Conservation (phyloP, 2,329 filamentous ascomycete species). For the Pseudocercospora macadamiae region DNA sequence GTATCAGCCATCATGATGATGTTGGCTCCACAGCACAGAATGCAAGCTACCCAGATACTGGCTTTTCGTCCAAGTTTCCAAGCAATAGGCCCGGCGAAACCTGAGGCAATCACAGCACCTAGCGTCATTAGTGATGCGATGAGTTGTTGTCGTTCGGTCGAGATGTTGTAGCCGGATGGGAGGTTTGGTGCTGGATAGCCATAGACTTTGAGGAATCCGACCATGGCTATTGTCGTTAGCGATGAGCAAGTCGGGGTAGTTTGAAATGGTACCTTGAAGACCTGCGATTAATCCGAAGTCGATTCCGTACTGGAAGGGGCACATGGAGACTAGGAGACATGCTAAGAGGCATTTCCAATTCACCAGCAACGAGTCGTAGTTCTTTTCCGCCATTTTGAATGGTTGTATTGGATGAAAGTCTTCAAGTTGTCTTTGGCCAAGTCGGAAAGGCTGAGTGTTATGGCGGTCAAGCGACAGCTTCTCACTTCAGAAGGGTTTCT, state of each 20-base stretch:
- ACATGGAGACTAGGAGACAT: constrained; percentile 54
- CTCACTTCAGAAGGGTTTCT: not conserved
- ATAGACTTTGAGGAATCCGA: constrained; percentile 32
- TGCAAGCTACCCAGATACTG: constrained; percentile 53
- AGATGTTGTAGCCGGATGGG: constrained; percentile 39
- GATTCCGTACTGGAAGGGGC: constrained; percentile 57
- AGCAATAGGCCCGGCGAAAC: constrained; percentile 44
- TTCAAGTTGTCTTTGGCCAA: too few species aligned
- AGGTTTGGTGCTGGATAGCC: constrained; percentile 35
- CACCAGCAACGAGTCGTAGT: constrained; percentile 28
- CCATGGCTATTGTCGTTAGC: constrained; percentile 22
- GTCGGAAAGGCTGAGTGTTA: too few species aligned
- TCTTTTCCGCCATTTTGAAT: constrained; percentile 22
- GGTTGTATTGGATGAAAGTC: too few species aligned
- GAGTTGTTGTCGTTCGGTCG: constrained; percentile 47
- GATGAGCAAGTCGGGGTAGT: too few species aligned
- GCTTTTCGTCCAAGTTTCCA: constrained; percentile 48
- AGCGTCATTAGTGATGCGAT: constrained; percentile 52
- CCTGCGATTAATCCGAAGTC: constrained; percentile 57
- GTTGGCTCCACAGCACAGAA: constrained; percentile 55
- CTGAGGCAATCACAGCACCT: constrained; percentile 50
- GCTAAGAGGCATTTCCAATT: constrained; percentile 55
- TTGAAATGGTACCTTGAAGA: constrained; percentile 51
- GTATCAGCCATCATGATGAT: constrained; percentile 62
- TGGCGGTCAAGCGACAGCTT: too few species aligned